These are phyloP conservation scores for Xylariaceae sp. DNA, from an alignment of 2,329 filamentous ascomycete species.

Conservation along the genomic window DNA sequence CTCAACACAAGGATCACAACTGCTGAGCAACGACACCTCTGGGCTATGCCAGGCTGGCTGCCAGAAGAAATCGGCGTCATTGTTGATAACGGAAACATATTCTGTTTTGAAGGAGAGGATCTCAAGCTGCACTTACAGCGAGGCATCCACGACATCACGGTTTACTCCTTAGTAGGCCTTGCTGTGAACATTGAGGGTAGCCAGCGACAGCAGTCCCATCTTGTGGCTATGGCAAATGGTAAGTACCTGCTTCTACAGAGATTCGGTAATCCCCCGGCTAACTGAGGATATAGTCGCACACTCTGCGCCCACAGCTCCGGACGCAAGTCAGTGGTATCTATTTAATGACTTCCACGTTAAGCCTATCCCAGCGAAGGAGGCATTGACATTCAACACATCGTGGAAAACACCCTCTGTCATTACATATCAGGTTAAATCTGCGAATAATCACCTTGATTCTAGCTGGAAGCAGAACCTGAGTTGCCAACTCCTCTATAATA, in stretches of 20 bases:
- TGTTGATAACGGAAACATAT: slow-evolving; percentile 84
- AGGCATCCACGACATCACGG: slow-evolving; percentile 72
- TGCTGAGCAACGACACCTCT: slow-evolving; percentile 70
- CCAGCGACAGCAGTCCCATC: slow-evolving; percentile 79
- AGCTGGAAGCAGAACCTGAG: slow-evolving; percentile 83
- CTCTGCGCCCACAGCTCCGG: slow-evolving; percentile 53
- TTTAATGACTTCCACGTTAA: slow-evolving; percentile 97
- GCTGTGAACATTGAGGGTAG: slow-evolving; percentile 85
- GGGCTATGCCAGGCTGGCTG: slow-evolving; percentile 85
- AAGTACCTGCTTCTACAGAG: slow-evolving; percentile 24
- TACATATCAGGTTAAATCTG: slow-evolving; percentile 75
- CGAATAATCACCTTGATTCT: slow-evolving; percentile 76
- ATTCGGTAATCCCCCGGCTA: slow-evolving; percentile 16
- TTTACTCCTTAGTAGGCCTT: slow-evolving; percentile 88
- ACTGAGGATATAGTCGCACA: slow-evolving; percentile 52
- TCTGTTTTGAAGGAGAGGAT: slow-evolving; percentile 91
- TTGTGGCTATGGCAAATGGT: slow-evolving; percentile 89
- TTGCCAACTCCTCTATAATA: slow-evolving; percentile 75
- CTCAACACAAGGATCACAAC: slow-evolving; percentile 74
- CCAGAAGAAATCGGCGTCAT: slow-evolving; percentile 92
- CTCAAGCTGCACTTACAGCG: slow-evolving; percentile 73
- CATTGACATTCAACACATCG: slow-evolving; percentile 77
- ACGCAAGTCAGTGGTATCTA: slow-evolving; percentile 77
- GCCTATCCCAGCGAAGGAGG: slow-evolving; percentile 73
- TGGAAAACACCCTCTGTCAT: slow-evolving; percentile 94